Evolutionary conservation across 1,284 basidiomycete species (phyloP), one percentile per base, ranked within the genome.

Genomic region (Lentinula novae-zelandiae): DNA sequence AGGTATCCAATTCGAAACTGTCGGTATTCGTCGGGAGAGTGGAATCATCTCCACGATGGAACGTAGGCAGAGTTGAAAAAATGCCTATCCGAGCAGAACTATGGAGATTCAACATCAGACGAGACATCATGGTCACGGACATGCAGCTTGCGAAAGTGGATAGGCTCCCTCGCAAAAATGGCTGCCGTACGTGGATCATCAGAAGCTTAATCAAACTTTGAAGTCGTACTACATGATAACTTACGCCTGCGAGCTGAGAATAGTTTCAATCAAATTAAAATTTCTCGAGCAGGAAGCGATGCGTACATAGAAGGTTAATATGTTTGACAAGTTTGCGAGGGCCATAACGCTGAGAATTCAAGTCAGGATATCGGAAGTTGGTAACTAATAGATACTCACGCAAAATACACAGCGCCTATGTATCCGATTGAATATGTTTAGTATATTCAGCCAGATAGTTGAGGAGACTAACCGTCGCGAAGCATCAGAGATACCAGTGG

Each of bases 241-340:
- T 39, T 60, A 63, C 62, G 17, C 59, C 62, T 7, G 62, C 44
- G 9, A 63, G 42, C 62, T 63, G 33, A 15, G 27, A 15, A 56
- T 2, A 40, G 15, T 1, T 12, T 50, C 36, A 7, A 8, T 49
- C 15, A 10, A 10, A 10, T 36, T n/a, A 20, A 2, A 22, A n/a
- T 52, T 31, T 39, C n/a, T 15, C 42, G 31, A 39, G 51, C 6
- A 49, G 20, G 38, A 34, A 53, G 15, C 34, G 51, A 40, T 12
- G 52, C 66, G 31, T 17, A 64, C 65, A 42, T 65, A 60, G 48
- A 65, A 66, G 4, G 66, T 65, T 15, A 65, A 22, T 46, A 67
- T 66, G 49, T 67, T 67, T 40, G 50, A 8, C 8, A 66, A 54
- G 46, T 67, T 67, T 2, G 62, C 63, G 3, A 66, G 56, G n/a